Evolutionary conservation across 129 eudicot genomes (phyloP).

Genomic region (Daucus carota): DNA sequence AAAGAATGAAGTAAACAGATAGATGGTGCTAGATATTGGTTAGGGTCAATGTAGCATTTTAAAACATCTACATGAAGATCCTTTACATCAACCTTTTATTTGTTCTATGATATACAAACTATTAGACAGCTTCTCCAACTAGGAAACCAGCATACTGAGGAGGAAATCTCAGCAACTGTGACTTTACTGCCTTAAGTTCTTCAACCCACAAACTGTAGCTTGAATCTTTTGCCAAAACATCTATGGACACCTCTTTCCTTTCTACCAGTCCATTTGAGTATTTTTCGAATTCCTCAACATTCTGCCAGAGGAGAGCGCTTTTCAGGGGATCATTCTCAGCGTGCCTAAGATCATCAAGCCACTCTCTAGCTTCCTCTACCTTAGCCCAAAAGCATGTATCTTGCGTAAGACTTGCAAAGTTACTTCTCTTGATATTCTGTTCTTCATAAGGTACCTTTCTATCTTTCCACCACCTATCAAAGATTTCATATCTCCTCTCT

Average conservation of each 20-base stretch:
- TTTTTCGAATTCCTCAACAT: slow-evolving; percentile 45
- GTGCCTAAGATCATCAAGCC: slow-evolving; percentile 33
- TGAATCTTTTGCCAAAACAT: slow-evolving; percentile 72
- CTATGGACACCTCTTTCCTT: slow-evolving; percentile 60
- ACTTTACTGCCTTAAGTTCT: slow-evolving; percentile 41
- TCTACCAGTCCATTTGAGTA: slow-evolving; percentile 50
- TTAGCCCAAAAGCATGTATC: slow-evolving; percentile 84
- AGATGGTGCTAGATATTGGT: slow-evolving; percentile 1
- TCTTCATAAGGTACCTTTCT: slow-evolving; percentile 25
- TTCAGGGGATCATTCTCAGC: slow-evolving; percentile 34
- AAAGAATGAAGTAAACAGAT: background rate
- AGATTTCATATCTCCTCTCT: slow-evolving; percentile 42
- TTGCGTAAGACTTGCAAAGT: slow-evolving; percentile 60
- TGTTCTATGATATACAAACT: background rate
- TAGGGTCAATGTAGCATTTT: background rate
- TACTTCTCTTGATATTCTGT: slow-evolving; percentile 34
- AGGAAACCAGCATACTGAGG: slow-evolving; percentile 35
- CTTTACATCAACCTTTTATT: background rate
- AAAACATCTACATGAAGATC: background rate
- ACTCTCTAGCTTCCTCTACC: slow-evolving; percentile 71
- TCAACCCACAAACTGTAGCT: slow-evolving; percentile 60
- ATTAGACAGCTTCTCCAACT: slow-evolving; percentile 39
- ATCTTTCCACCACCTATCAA: slow-evolving; percentile 79
- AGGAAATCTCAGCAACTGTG: slow-evolving; percentile 40
- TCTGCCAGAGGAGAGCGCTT: slow-evolving; percentile 26